Base-by-base conservation (phyloP, 305 asterid genomes). In the Fraxinus dipetala region DNA sequence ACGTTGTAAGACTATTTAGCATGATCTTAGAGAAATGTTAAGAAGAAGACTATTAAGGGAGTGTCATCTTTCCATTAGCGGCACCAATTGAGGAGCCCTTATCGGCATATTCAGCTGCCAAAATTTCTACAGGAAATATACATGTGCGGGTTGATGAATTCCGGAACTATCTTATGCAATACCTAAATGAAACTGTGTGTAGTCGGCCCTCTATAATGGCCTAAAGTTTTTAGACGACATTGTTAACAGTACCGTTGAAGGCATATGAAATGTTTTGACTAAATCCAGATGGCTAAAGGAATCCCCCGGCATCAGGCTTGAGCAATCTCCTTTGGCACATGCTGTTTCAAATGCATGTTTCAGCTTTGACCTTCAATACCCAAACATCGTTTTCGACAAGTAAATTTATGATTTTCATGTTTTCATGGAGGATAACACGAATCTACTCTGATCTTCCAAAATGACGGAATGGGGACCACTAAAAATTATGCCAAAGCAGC, bases 271-370 rank as follows among this genome's bases (percentile, higher is more conserved):
- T 76, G 2, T 75, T 81, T 38, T 81, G 36, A 3, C 26, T 1
- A 65, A 76, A 30, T 18, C 24, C 35, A 89, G 65, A 75, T 61
- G 24, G 28, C 83, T 69, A 51, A 92, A 90, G 0, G 90, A 0
- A 0, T 89, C 89, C 38, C 90, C 90, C 0, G 85, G 43, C 0
- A 40, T 45, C 11, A 84, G 26, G 0, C 85, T 72, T 0, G 89
- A 79, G 43, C 94, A 90, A 61, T 90, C 94, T 1, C 87, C 75
- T 0, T 1, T 0, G 0, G 0, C 0, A 48, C 94, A 89, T 0
- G 94, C 88, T 0, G 3, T 0, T 0, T 32, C 76, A 1, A 81
- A 40, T 22, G 63, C 24, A 2, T 8, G 6, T 13, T 78, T 36
- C 6, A 70, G 77, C 7, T 0, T 0, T 0, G 83, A 32, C 35